Base-by-base conservation (phyloP, 2,329 filamentous ascomycete genomes). In the Stylonectria norvegica region DNA sequence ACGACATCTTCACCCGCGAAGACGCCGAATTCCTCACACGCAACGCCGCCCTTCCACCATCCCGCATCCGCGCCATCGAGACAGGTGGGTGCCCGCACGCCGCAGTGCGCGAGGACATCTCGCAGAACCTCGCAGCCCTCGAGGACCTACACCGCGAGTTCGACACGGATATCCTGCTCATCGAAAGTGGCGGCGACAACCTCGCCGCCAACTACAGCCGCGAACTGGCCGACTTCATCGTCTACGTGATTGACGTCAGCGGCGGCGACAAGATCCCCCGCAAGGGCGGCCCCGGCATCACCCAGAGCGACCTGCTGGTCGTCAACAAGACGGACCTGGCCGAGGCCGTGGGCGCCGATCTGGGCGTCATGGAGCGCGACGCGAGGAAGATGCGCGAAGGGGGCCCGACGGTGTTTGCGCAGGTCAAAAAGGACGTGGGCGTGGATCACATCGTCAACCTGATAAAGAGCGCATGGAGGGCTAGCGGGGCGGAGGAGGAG, bases 301-400 rank as follows among this genome's bases (percentile, higher is more conserved):
- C 93, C 5, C 91, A 96, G 70, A 93, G 86, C 56, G 93, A 98
- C 60, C 64, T 98, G 64, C 68, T 98, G 50, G 78, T 98, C 15
- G 88, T 98, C 36, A 98, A 98, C 68, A 98, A 98, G 81, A 95
- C 90, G 31, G 93, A 98, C 68, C 66, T 98, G 50, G 90, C 93
- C 1, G 85, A 90, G 67, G 80, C 86, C 5, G 83, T 98, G 17
- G 93, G 93, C 11, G 93, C 93, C 0, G 93, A 97, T 65, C 63
- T 98, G 53, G 76, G 69, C 15, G 88, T 98, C 30, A 98, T 98
- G 93, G 93, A 97, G 70, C 72, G 89, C 42, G 93, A 97, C 68
- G 86, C 90, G 11, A 76, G 88, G 56, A 91, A 90, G 76, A 98
- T 98, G 80, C 78, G 93, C 36, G 91, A 97, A 66, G 91, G 89